Base-by-base conservation (phyloP, 2,329 filamentous ascomycete species). In the Lojkania enalia region DNA sequence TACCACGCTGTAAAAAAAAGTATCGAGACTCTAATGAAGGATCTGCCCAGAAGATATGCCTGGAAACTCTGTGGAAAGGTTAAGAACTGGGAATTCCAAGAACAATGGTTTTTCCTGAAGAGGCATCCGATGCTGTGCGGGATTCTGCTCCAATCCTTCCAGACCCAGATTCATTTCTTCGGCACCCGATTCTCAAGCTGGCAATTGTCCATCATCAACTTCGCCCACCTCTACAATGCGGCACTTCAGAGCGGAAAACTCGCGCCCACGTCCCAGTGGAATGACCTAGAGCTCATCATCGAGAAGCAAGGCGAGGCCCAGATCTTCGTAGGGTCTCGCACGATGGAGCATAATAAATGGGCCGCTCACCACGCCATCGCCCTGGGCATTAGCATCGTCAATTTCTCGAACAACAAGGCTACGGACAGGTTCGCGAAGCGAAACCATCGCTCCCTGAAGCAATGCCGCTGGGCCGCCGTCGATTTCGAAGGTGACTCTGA, bases 211-310 rank as follows among this genome's bases (percentile, higher is more conserved):
- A 20, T 52, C n/a, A 23, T 42, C 4, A 27, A 25, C 23, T 35
- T 43, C 4, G 31, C 42, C 3, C 44, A 50, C 37, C 20, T 52
- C 4, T 44, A 47, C 30, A 39, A 52, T 18, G 50, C 50, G 11
- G 46, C 46, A 2, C 39, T 36, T 4, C 15, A 32, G 11, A 40
- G 42, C 11, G 33, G 30, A 5, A 9, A 20, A 2, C 15, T 50
- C 11, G 11, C 39, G 7, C 30, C 20, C 3, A 23, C 30, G 1
- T 18, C 20, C 7, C 13, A 7, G 7, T 52, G 47, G 50, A 21
- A 25, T 4, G 50, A 52, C 12, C 32, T 52, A 37, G 43, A 50
- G 4, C 48, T 21, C 23, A 2, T 47, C 4, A 45, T 50, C 3
- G 40, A 45, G 14, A 42, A 5, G 16, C 39, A 35, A 3, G 39